Base-by-base conservation (phyloP, 768 basidiomycete species). In the Amanita thiersii region DNA sequence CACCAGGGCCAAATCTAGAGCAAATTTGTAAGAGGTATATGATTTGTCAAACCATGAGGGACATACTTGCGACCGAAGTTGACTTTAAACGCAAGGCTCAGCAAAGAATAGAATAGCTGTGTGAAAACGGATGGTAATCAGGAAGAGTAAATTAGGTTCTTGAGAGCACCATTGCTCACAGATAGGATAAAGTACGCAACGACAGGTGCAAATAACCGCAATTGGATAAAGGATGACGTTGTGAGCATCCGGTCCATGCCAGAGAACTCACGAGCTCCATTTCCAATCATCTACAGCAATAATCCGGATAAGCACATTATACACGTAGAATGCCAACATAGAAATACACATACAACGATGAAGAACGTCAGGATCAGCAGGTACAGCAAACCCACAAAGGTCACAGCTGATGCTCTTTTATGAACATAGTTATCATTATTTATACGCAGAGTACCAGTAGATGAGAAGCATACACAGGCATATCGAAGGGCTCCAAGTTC, bases 51-150 rank as follows among this genome's bases (percentile, higher is more conserved):
- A 20, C 5, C 9, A 8, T 18, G 15, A 40, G 10, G 17, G 29
- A 24, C 69, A 23, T 25, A 77, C 71, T 60, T 68, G 37, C 69
- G 64, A 10, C 59, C 61, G 45, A 82, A 73, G 31, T 77, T 69
- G 5, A 80, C 63, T 15, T 73, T 70, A 52, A 83, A 85, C 1
- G 77, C 80, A 15, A 74, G 52, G 48, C 71, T 78, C 11, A 84
- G 51, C 5, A 83, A 56, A 11, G 76, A 65, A 51, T 79, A 85
- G 55, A 78, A 70, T n/a, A 79, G 62, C 75, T 81, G 43, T 24
- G 14, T 66, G 60, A 2, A 59, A 62, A 18, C 31, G 49, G 23
- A 47, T 20, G 1, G 29, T 38, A n/a, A 52, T 17, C 3, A 43
- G 30, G 29, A 55, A 1, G 50, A 54, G 20, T 51, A 45, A 41